phyloP scores from a whole-genome alignment of 257 asterid genomes.

The Thymus quinquecostatus region DNA sequence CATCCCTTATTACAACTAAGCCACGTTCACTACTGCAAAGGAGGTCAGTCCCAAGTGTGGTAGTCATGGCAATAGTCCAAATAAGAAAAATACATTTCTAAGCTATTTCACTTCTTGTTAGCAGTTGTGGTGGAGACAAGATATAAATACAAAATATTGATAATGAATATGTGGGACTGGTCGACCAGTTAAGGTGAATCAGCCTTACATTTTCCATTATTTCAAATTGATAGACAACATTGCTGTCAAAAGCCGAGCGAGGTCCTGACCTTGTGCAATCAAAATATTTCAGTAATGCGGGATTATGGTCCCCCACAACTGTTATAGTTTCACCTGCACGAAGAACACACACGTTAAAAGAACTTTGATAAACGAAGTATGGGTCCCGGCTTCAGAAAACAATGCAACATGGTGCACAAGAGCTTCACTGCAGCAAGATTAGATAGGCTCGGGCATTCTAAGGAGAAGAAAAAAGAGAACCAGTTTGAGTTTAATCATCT shows the following conservation, averaged over 20 bases:
- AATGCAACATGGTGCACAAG: conserved; percentile 26
- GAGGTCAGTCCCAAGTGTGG: not conserved
- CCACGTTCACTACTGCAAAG: conserved; percentile 11
- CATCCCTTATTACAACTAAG: conserved; percentile 14
- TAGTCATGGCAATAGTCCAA: not conserved
- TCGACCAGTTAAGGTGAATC: conserved; percentile 25
- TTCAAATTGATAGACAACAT: conserved; percentile 96
- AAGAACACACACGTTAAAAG: conserved; percentile 26
- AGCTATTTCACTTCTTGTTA: not conserved
- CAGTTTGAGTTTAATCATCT: conserved; percentile 14
- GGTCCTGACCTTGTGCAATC: conserved; percentile 99
- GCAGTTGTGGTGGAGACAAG: not conserved
- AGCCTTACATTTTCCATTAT: conserved; percentile 96
- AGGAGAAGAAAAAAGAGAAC: not conserved
- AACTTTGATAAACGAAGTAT: conserved; percentile 8
- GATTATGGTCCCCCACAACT: conserved; percentile 93
- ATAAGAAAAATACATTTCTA: conserved; percentile 10
- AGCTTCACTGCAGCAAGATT: conserved; percentile 14
- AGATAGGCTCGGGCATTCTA: conserved; percentile 18
- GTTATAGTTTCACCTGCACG: conserved; percentile 89
- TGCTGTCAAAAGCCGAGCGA: conserved; percentile 95
- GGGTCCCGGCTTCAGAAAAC: conserved; percentile 8
- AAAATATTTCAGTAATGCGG: conserved; percentile 77
- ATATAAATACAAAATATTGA: conserved; percentile 1
- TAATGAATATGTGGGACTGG: conserved; percentile 15